Evolutionary conservation across 805 yeast species (phyloP).

Genomic region (Nematodospora valgi): DNA sequence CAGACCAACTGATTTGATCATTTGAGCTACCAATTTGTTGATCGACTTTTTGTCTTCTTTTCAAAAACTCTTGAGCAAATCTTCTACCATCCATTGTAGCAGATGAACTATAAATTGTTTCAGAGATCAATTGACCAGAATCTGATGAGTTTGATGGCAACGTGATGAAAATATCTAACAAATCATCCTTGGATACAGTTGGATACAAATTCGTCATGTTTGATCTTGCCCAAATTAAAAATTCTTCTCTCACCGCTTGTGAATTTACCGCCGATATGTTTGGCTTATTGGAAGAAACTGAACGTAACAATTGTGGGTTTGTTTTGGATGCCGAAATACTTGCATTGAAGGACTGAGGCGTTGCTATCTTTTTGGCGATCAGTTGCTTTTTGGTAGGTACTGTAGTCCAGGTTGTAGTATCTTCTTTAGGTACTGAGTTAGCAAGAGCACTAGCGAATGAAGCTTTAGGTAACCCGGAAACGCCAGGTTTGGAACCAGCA

Average conservation of each 20-base stretch:
- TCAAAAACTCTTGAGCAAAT: constrained; percentile 86
- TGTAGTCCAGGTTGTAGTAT: constrained; percentile 41
- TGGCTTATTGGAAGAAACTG: constrained; percentile 31
- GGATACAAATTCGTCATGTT: constrained; percentile 65
- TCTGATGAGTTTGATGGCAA: constrained; percentile 69
- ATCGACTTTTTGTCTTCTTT: constrained; percentile 73
- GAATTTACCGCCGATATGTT: constrained; percentile 18
- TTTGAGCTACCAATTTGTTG: constrained; percentile 38
- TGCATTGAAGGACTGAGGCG: constrained; percentile 11
- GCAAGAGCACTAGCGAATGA: constrained; percentile 33
- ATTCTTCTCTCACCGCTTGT: constrained; percentile 47
- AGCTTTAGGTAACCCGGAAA: constrained; percentile 11
- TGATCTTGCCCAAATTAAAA: constrained; percentile 68
- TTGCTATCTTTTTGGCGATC: constrained; percentile 12
- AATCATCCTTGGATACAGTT: constrained; percentile 73
- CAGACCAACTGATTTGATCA: constrained; percentile 63
- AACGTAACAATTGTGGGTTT: constrained; percentile 35
- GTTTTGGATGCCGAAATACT: constrained; percentile 20
- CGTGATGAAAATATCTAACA: constrained; percentile 74
- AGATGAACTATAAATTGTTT: constrained; percentile 84
- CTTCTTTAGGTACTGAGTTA: constrained; percentile 23
- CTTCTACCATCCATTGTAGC: constrained; percentile 92
- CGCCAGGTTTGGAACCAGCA: constrained; percentile 17
- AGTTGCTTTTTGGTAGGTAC: constrained; percentile 35
- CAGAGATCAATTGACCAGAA: constrained; percentile 82